These are phyloP conservation scores for Paxillus ammoniavirescens DNA, from an alignment of 768 basidiomycete genomes.

Conservation along the genomic window DNA sequence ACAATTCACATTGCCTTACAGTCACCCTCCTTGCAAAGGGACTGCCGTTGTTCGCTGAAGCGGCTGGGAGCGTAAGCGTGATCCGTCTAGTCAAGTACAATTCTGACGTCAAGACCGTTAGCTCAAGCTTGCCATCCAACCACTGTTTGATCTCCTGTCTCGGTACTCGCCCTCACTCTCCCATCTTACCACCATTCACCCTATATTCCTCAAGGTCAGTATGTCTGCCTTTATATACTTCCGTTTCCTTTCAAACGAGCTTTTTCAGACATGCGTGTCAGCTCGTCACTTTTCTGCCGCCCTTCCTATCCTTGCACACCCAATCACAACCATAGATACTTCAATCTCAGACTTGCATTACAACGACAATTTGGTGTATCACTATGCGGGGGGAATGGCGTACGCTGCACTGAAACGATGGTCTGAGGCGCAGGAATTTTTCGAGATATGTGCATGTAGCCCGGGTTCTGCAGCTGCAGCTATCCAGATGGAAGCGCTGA, in stretches of 20 bases:
- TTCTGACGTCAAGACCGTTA: slow-evolving; percentile 28
- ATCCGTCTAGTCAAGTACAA: neutral
- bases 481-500: slow-evolving; percentile 82
- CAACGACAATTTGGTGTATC: slow-evolving; percentile 81
- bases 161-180: slow-evolving; percentile 59
- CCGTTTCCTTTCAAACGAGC: neutral
- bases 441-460: slow-evolving; percentile 74
- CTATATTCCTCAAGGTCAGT: slow-evolving; percentile 61
- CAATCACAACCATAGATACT: slow-evolving; percentile 66
- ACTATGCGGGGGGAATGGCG: slow-evolving; percentile 78
- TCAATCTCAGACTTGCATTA: slow-evolving; percentile 64
- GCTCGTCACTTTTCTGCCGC: slow-evolving; percentile 54
- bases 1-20: slow-evolving; percentile 26
- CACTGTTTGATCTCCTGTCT: slow-evolving; percentile 56
- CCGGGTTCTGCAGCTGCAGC: slow-evolving; percentile 59
- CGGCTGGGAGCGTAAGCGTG: slow-evolving; percentile 50
- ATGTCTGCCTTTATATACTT: neutral
- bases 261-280: slow-evolving; percentile 52
- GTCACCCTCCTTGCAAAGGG: slow-evolving; percentile 68
- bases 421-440: slow-evolving; percentile 68
- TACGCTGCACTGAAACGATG: slow-evolving; percentile 62
- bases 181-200: slow-evolving; percentile 70
- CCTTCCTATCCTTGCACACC: slow-evolving; percentile 57
- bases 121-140: slow-evolving; percentile 49
- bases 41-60: slow-evolving; percentile 50